Conservation (phyloP, 495 filamentous ascomycete genomes). For the Neurospora sp. region DNA sequence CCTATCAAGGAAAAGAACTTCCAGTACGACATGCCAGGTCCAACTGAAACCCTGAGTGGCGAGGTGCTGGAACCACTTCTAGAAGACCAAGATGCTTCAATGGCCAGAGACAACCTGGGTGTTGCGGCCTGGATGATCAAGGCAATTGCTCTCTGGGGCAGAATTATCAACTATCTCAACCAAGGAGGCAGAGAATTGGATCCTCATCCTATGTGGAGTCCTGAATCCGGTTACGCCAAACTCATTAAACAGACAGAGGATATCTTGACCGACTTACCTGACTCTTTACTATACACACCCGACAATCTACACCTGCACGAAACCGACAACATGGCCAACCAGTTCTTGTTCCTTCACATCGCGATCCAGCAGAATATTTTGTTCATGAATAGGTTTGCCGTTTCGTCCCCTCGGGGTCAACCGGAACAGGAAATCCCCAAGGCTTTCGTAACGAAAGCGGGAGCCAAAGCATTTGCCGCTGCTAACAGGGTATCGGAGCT, state of each 20-base stretch:
- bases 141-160: slow-evolving; percentile 78
- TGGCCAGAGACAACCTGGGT: slow-evolving; percentile 81
- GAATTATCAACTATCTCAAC: slow-evolving; percentile 81
- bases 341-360: slow-evolving; percentile 92
- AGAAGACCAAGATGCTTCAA: slow-evolving; percentile 50
- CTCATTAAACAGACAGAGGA: slow-evolving; percentile 64
- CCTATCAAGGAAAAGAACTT: slow-evolving; percentile 87
- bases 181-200: slow-evolving; percentile 82
- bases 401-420: slow-evolving; percentile 58
- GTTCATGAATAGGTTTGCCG: slow-evolving; percentile 81
- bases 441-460: slow-evolving; percentile 66
- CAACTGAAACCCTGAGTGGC: slow-evolving; percentile 77
- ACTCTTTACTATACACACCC: slow-evolving; percentile 55
- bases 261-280: slow-evolving; percentile 61
- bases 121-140: slow-evolving; percentile 88
- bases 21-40: slow-evolving; percentile 80
- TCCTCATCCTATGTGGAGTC: slow-evolving; percentile 66
- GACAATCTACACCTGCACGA: slow-evolving; percentile 83
- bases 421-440: slow-evolving; percentile 69
- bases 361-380: slow-evolving; percentile 79
- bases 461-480: slow-evolving; percentile 70
- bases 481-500: slow-evolving; percentile 82
- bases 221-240: slow-evolving; percentile 60
- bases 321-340: slow-evolving; percentile 74
- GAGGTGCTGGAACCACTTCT: slow-evolving; percentile 55